Evolutionary conservation across 73 alveolate genomes (phyloP).

Genomic region (Paramecium sonneborni): DNA sequence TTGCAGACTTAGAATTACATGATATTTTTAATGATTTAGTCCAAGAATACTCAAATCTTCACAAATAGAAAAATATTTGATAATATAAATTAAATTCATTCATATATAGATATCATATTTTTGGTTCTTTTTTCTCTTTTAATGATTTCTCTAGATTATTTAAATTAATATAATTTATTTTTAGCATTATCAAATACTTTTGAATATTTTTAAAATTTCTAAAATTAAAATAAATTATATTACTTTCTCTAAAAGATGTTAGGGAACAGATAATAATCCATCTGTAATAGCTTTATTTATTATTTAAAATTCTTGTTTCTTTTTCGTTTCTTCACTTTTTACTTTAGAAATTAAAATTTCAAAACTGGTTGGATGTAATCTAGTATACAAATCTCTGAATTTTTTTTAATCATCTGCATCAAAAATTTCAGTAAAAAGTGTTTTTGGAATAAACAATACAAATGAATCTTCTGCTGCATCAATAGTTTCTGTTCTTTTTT

Average conservation of each 20-base stretch:
- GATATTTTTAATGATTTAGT: neutral
- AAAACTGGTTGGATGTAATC: constrained; percentile 54
- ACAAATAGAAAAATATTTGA: too few relatives aligned
- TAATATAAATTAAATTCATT: constrained; percentile 25
- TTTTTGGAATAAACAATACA: constrained; percentile 38
- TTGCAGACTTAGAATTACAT: neutral
- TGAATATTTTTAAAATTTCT: constrained; percentile 22
- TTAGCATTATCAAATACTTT: constrained; percentile 25
- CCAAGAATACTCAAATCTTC: neutral
- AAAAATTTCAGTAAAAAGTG: constrained; percentile 40
- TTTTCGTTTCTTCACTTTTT: constrained; percentile 43
- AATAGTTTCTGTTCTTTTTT: constrained; percentile 61
- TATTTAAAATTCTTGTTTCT: constrained; percentile 23
- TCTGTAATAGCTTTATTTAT: constrained; percentile 26
- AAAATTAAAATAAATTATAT: neutral
- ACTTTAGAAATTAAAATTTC: constrained; percentile 46
- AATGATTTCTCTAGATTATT: neutral
- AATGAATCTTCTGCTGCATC: constrained; percentile 61
- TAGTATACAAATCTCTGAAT: constrained; percentile 39
- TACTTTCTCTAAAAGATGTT: neutral
- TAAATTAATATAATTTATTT: neutral
- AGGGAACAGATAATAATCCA: neutral
- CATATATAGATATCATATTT: constrained; percentile 4
- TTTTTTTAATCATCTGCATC: constrained; percentile 59
- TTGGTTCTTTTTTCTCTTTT: neutral